Evolutionary conservation across 768 basidiomycete species (phyloP), one percentile per base, ranked within the genome.

Genomic region (Phallus indusiatus): DNA sequence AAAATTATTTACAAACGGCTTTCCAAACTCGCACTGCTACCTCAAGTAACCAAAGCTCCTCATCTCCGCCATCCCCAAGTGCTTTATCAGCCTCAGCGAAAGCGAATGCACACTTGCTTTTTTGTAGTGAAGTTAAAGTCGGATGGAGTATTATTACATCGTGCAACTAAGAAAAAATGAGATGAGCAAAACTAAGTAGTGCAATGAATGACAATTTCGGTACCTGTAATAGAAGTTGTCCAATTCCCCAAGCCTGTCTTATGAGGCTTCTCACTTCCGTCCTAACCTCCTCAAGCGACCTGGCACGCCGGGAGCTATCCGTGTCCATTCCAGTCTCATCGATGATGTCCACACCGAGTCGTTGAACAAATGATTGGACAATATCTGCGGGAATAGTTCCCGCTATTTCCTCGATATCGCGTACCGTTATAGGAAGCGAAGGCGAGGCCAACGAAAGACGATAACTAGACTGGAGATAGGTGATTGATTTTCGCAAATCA

Each of bases 11-110:
- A 7, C 37, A 88, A 66, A 42, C 42, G 14, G 81, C 80, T 67
- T 86, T 90, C 67, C 86, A 78, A 16, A 95, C 76, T 21, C 81
- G 78, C 54, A 96, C 70, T n/a, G 84, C 93, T 35, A 92, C 86
- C 67, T 96, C 90, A 14, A 99, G 73, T 34, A 90, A 82, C 86
- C 95, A 96, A 21, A 99, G 74, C 70, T 97, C 96, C 71, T 99
- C 96, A 66, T 99, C 96, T 16, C 90, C 94, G 0, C 96, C 96
- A 63, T 98, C 95, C 64, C 89, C 91, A 21, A 99, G 74, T 0
- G 90, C 91, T 70, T 98, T 98, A 73, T 99, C 96, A 24, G 91
- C 92, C 69, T 96, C 93, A 2, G 92, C 96, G 63, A 99, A 86
- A 3, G 83, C 83, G 18, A 96, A 75, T 2, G 88, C 90, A 61